Percentiles rank a stretch among this genome's conserved stretches.
Evolutionary conservation across 805 yeast species (phyloP).

Genomic region (Candida tibetensis): DNA sequence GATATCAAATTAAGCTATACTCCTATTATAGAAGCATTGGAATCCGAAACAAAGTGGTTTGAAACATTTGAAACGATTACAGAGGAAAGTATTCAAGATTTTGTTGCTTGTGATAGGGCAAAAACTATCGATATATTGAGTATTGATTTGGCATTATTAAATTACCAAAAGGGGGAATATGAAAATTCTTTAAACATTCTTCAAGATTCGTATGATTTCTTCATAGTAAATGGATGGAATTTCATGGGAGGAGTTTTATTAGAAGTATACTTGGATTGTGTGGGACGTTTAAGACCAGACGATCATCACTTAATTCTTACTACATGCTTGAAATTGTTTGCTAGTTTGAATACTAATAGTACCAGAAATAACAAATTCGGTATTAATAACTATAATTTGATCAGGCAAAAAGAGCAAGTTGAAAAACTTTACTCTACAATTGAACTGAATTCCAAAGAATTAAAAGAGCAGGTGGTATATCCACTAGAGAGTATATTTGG

Average conservation of each 20-base stretch:
- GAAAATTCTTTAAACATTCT: conserved; percentile 61
- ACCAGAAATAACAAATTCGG: conserved; percentile 16
- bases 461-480: conserved; percentile 22
- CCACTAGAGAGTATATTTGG: conserved; percentile 37
- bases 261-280: conserved; percentile 65
- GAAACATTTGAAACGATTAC: conserved; percentile 50
- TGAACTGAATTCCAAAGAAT: conserved; percentile 12
- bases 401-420: conserved; percentile 17
- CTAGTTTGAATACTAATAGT: conserved; percentile 22
- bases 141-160: conserved; percentile 73
- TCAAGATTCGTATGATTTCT: conserved; percentile 66
- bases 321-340: conserved; percentile 41
- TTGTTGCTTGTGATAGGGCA: conserved; percentile 49
- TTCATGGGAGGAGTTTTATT: conserved; percentile 63
- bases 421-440: conserved; percentile 18
- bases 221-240: conserved; percentile 72
- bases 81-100: conserved; percentile 51
- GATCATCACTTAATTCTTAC: conserved; percentile 28
- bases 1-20: conserved; percentile 11
- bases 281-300: conserved; percentile 39
- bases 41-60: conserved; percentile 19
- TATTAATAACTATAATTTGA: conserved; percentile 25
- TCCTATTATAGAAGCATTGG: conserved; percentile 14
- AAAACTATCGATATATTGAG: conserved; percentile 72
- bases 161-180: conserved; percentile 56